Evolutionary conservation across 441 rosid genomes (phyloP).

Genomic region (Arabidopsis lyrata): DNA sequence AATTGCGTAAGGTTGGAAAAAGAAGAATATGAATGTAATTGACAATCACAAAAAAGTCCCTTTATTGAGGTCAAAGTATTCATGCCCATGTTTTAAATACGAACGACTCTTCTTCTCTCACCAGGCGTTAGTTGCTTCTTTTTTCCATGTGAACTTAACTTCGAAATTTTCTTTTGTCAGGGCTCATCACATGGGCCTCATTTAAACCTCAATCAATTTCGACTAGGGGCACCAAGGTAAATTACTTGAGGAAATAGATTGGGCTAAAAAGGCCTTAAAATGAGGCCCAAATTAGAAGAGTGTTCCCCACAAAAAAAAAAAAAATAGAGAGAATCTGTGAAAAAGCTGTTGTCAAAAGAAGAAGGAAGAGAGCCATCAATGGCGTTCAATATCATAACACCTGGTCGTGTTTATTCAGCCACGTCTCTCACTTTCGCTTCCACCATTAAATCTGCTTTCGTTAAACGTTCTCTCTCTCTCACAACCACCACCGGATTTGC

Average conservation of each 20-base stretch:
- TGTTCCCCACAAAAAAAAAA: neutral
- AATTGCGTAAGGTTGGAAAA: constrained; percentile 26
- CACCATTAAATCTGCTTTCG: constrained; percentile 36
- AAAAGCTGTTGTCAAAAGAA: neutral
- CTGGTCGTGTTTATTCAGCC: constrained; percentile 45
- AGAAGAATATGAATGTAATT: constrained; percentile 5
- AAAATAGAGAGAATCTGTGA: neutral
- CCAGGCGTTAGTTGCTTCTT: no score
- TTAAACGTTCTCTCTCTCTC: constrained; percentile 19
- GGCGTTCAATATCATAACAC: constrained; percentile 51
- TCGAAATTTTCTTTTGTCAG: no score
- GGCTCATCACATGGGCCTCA: no score
- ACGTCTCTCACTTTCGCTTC: constrained; percentile 36
- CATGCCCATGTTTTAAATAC: no score
- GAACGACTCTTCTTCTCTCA: no score
- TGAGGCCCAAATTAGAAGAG: neutral
- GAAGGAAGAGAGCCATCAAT: constrained; percentile 17
- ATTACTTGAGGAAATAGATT: neutral
- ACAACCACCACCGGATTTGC: constrained; percentile 25
- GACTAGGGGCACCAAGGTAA: no score
- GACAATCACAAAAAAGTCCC: neutral
- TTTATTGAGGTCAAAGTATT: no score
- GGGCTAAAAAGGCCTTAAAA: constrained; percentile 7
- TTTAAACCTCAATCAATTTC: no score
- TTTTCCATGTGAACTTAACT: no score